These are phyloP conservation scores for Botrytis fragariae DNA, from an alignment of 2,329 filamentous ascomycete species.

Conservation along the genomic window DNA sequence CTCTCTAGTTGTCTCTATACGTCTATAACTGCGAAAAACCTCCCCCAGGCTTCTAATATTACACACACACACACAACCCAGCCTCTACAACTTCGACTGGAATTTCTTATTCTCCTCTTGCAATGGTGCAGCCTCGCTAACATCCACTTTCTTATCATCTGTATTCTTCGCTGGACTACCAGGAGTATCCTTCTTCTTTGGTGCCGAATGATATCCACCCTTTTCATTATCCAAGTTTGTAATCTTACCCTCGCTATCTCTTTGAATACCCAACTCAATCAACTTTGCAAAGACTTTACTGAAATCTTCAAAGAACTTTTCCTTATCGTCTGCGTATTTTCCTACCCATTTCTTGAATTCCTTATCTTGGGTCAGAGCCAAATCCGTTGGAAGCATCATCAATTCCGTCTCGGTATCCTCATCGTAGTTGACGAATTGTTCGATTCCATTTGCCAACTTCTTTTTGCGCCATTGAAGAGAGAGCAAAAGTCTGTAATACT, in stretches of 20 bases:
- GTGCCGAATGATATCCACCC: conserved; percentile 55
- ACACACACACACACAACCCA: neutral
- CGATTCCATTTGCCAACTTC: conserved; percentile 50
- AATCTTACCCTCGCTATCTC: conserved; percentile 52
- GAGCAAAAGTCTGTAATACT: conserved; percentile 54
- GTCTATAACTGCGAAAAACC: neutral
- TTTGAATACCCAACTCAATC: conserved; percentile 57
- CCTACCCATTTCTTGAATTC: conserved; percentile 56
- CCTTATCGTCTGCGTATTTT: conserved; percentile 59
- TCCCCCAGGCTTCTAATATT: neutral
- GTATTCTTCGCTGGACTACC: conserved; percentile 38
- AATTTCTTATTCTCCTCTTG: conserved; percentile 36
- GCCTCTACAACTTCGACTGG: conserved; percentile 31
- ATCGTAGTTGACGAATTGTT: conserved; percentile 59
- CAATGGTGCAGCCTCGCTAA: conserved; percentile 43
- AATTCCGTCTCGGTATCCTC: conserved; percentile 53
- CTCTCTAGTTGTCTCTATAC: conserved; percentile 14
- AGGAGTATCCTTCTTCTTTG: conserved; percentile 50
- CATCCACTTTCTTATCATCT: conserved; percentile 31
- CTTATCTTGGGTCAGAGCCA: conserved; percentile 54
- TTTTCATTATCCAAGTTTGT: conserved; percentile 55
- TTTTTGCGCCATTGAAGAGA: conserved; percentile 54
- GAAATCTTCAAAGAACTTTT: conserved; percentile 61
- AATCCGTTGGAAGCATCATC: conserved; percentile 67
- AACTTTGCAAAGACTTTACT: conserved; percentile 57